Conservation (phyloP, 108 stramenopile genomes). For the Epipyxis sp. region DNA sequence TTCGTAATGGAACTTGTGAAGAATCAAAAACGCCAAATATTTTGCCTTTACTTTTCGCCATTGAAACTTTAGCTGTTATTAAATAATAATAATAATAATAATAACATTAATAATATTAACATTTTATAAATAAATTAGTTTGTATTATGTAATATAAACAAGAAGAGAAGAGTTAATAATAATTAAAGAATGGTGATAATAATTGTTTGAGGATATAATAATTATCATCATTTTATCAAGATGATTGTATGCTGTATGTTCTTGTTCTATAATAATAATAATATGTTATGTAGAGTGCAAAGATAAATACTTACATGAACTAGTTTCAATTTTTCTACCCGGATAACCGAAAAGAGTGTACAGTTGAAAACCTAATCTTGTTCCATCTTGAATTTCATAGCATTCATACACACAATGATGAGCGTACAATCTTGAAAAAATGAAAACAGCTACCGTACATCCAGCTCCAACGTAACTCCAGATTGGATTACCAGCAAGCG, state of each 20-base stretch:
- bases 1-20: neutral
- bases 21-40: neutral
- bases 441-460: neutral
- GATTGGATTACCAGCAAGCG: neutral
- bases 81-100: too few relatives aligned
- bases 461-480: neutral
- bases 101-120: too few relatives aligned
- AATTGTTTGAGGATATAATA: too few relatives aligned
- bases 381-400: neutral
- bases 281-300: neutral
- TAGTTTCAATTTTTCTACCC: neutral
- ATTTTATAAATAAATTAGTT: too few relatives aligned
- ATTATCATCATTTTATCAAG: neutral
- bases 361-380: neutral
- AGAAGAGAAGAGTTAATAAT: too few relatives aligned
- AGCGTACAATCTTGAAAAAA: neutral
- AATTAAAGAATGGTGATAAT: too few relatives aligned
- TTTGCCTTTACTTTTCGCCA: too few relatives aligned
- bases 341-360: neutral
- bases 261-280: neutral
- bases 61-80: too few relatives aligned
- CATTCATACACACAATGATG: neutral
- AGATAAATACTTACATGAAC: neutral
- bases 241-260: neutral
- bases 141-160: too few relatives aligned